Evolutionary conservation across 2,329 filamentous ascomycete genomes (phyloP).

Genomic region (Zasmidium citrigriseum): DNA sequence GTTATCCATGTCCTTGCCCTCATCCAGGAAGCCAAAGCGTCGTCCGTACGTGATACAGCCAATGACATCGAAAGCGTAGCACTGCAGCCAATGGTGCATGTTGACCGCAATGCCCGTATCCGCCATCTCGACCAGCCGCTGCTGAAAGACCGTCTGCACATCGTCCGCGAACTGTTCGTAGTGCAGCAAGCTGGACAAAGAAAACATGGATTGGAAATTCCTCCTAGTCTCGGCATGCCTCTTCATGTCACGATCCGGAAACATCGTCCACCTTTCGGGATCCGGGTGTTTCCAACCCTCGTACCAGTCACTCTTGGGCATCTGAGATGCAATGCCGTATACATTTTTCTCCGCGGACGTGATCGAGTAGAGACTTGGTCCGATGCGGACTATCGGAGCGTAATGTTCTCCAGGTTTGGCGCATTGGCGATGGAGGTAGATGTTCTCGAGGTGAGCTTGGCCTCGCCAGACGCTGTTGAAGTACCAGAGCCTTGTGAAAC

Average conservation of each 20-base stretch:
- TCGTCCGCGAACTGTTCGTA: conserved; percentile 26
- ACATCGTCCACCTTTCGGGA: conserved; percentile 19
- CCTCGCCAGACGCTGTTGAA: conserved; percentile 22
- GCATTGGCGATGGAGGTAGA: conserved; percentile 23
- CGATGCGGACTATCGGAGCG: conserved; percentile 24
- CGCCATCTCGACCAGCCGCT: conserved; percentile 17
- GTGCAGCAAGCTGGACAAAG: conserved; percentile 24
- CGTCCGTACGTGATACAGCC: conserved; percentile 43
- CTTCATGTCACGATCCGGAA: conserved; percentile 20
- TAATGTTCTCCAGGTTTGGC: conserved; percentile 18
- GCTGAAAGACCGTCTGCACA: conserved; percentile 15
- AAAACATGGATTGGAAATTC: conserved; percentile 26
- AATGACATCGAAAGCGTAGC: conserved; percentile 47
- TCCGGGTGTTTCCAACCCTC: conserved; percentile 17
- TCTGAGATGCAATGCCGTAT: conserved; percentile 24
- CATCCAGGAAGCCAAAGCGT: conserved; percentile 40
- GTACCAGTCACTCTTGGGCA: conserved; percentile 28
- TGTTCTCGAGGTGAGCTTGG: conserved; percentile 24
- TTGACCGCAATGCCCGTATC: conserved; percentile 14
- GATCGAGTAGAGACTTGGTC: conserved; percentile 25
- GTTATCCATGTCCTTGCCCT: conserved; percentile 33
- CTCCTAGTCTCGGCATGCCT: conserved; percentile 21
- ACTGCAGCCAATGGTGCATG: conserved; percentile 29
- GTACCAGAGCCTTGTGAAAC: conserved; percentile 26
- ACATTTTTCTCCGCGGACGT: conserved; percentile 19